phyloP scores from a whole-genome alignment of 106 monocot genomes.

The Allium fistulosum region DNA sequence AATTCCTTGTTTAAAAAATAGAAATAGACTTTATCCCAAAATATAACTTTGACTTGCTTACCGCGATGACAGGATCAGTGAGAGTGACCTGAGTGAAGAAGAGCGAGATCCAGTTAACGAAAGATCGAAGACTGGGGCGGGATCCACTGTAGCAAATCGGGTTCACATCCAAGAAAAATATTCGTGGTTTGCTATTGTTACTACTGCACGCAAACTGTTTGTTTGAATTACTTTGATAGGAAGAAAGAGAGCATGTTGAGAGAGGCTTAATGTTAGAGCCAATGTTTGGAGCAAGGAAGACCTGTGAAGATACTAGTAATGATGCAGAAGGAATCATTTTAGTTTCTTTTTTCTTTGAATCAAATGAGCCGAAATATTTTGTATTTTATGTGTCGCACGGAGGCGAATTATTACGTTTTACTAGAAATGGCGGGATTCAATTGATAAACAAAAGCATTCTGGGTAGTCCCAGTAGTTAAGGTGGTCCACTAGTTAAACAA shows the following conservation, averaged over 20 bases:
- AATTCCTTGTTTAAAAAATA: no score
- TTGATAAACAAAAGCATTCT: no score
- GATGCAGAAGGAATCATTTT: no score
- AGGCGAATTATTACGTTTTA: no score
- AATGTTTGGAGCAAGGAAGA: no score
- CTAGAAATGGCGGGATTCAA: no score
- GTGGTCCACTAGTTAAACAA: no score
- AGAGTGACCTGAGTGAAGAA: slow-evolving; percentile 79
- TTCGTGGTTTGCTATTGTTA: slow-evolving; percentile 8
- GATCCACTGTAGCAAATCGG: slow-evolving; percentile 70
- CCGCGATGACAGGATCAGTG: slow-evolving; percentile 74
- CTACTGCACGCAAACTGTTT: slow-evolving; percentile 9
- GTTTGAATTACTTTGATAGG: slow-evolving; percentile 15
- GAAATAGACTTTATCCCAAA: neutral
- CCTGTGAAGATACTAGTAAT: no score
- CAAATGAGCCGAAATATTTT: neutral
- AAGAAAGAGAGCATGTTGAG: neutral
- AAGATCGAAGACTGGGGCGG: slow-evolving; percentile 52
- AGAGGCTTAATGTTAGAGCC: neutral
- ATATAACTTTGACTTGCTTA: slow-evolving; percentile 10
- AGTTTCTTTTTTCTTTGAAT: no score
- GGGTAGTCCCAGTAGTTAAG: no score
- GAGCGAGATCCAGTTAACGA: slow-evolving; percentile 64
- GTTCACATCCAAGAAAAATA: slow-evolving; percentile 88
- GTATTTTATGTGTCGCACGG: neutral